These are phyloP conservation scores for Podila epicladia DNA, from an alignment of 192 early-diverging fungal genomes.

Conservation along the genomic window DNA sequence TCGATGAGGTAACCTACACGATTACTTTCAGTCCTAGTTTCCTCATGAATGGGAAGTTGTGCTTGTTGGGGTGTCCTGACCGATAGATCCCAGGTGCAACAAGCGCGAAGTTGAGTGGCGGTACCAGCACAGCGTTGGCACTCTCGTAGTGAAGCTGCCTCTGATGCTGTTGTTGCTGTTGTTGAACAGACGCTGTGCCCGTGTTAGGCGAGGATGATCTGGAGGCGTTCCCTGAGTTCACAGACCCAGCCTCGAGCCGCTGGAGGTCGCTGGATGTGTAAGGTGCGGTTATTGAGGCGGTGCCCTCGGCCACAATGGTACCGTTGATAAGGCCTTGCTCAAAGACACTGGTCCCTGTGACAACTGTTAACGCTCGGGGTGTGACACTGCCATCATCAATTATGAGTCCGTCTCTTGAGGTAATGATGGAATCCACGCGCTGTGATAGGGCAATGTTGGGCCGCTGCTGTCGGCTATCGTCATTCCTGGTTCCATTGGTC, in stretches of 20 bases:
- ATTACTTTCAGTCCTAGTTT: slow-evolving; percentile 87
- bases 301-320: not conserved
- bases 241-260: not conserved
- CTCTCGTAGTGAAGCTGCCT: slow-evolving; percentile 50
- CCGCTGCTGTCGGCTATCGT: too few species aligned
- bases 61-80: slow-evolving; percentile 91
- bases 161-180: slow-evolving; percentile 29
- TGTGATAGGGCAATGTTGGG: not conserved
- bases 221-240: not conserved
- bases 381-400: slow-evolving; percentile 36
- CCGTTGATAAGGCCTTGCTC: slow-evolving; percentile 24
- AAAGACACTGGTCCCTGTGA: slow-evolving; percentile 16
- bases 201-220: slow-evolving; percentile 10
- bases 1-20: slow-evolving; percentile 63
- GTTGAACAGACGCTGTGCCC: slow-evolving; percentile 2
- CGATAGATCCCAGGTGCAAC: slow-evolving; percentile 93
- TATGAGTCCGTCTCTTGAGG: not conserved
- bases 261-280: not conserved
- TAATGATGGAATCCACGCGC: not conserved
- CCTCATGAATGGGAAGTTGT: slow-evolving; percentile 90
- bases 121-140: slow-evolving; percentile 73
- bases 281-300: not conserved
- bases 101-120: slow-evolving; percentile 96
- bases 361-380: slow-evolving; percentile 11
- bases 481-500: too few species aligned